Evolutionary conservation across 257 asterid genomes (phyloP).

Genomic region (Solanum chiquidenum): DNA sequence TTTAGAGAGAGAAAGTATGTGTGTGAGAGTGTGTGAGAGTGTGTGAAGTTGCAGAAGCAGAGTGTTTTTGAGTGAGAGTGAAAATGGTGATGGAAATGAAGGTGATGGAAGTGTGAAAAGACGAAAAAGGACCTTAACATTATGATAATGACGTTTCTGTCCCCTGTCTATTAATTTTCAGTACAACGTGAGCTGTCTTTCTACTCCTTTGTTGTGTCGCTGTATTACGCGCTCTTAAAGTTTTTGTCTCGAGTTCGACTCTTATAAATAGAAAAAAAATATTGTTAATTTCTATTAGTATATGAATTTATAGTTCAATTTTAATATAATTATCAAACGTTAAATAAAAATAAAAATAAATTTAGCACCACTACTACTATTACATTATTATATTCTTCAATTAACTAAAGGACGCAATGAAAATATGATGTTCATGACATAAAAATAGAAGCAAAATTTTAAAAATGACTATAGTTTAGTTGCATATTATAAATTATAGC

Average conservation of each 20-base stretch:
- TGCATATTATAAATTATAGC: not conserved
- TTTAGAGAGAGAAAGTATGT: not conserved
- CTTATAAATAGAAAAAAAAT: not conserved
- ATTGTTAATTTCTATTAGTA: too few relatives aligned
- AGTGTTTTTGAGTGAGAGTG: slow-evolving; percentile 5
- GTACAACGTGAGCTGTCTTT: not conserved
- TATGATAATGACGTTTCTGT: slow-evolving; percentile 4
- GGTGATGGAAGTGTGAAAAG: slow-evolving; percentile 7
- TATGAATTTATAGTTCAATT: not conserved
- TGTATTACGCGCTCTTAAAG: not conserved
- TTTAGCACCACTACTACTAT: too few relatives aligned
- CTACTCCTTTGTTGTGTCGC: not conserved
- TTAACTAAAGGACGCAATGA: not conserved
- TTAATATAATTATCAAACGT: not conserved
- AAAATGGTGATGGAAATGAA: slow-evolving; percentile 2
- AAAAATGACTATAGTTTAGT: not conserved
- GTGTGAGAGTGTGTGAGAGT: not conserved
- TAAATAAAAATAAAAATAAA: too few relatives aligned
- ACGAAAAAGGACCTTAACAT: slow-evolving; percentile 11
- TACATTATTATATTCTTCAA: not conserved
- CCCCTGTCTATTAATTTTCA: slow-evolving; percentile 9
- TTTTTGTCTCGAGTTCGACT: not conserved
- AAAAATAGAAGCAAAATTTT: not conserved
- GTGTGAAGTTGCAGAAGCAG: not conserved
- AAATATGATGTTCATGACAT: not conserved